Percentiles rank a stretch among this genome's conserved stretches.
Conservation (phyloP, 768 basidiomycete genomes). For the Boletus rubroflammeus region DNA sequence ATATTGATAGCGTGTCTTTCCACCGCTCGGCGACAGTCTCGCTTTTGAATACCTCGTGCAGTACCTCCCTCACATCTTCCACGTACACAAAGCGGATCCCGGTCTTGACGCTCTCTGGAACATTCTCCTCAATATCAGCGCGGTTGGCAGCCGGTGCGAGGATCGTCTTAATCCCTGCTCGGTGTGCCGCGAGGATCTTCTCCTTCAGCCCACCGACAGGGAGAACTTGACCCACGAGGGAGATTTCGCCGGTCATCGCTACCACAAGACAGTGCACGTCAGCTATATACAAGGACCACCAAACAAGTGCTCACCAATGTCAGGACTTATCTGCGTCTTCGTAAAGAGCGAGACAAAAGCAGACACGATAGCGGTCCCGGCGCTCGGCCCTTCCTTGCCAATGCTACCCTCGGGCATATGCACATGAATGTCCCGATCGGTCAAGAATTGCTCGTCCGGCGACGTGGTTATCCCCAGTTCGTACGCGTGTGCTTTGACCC, state of each 20-base stretch:
- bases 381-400: conserved; percentile 94
- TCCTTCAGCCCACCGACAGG: conserved; percentile 96
- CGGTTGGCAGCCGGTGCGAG: conserved; percentile 84
- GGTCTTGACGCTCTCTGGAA: conserved; percentile 91
- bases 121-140: conserved; percentile 96
- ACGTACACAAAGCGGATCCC: conserved; percentile 96
- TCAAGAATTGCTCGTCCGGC: conserved; percentile 71
- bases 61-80: conserved; percentile 85
- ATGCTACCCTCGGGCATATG: conserved; percentile 97
- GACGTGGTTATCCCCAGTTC: conserved; percentile 81
- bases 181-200: conserved; percentile 94
- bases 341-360: conserved; percentile 93
- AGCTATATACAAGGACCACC: background rate
- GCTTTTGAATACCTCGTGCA: conserved; percentile 81
- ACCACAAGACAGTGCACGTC: background rate
- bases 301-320: conserved; percentile 64
- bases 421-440: conserved; percentile 86
- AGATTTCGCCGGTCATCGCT: conserved; percentile 99
- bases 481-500: conserved; percentile 88
- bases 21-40: conserved; percentile 56
- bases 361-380: conserved; percentile 89
- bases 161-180: conserved; percentile 93
- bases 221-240: conserved; percentile 91
- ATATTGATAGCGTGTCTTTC: conserved; percentile 54
- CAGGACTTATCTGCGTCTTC: conserved; percentile 75